Percentiles rank a stretch among this genome's conserved stretches.
Evolutionary conservation across 306 rosid genomes (phyloP).

Genomic region (peach (Prunus persica)): DNA sequence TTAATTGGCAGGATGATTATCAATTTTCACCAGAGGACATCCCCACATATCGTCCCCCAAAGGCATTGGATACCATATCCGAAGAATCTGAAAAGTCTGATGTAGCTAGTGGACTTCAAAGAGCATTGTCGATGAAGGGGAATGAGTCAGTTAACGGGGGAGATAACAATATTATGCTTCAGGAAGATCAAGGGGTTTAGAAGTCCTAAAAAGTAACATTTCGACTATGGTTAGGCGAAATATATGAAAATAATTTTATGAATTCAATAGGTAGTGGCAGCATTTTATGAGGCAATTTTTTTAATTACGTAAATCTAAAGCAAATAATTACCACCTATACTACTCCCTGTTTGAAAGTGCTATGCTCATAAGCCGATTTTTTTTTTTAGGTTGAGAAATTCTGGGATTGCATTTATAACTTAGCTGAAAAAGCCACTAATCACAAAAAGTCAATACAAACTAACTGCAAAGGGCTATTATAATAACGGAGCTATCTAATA

Average conservation of each 20-base stretch:
- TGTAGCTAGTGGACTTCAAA: not conserved
- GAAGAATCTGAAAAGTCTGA: not conserved
- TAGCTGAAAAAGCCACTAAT: accelerated
- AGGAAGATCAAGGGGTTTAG: not conserved
- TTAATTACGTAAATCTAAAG: too few species aligned
- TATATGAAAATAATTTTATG: not conserved
- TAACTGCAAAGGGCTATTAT: too few species aligned
- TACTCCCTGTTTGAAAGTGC: too few species aligned
- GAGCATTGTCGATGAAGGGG: not conserved
- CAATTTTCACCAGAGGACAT: not conserved
- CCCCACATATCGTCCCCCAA: not conserved
- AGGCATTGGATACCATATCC: not conserved
- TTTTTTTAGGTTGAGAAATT: too few species aligned
- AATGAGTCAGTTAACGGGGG: not conserved
- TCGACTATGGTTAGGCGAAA: not conserved
- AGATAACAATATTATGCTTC: not conserved
- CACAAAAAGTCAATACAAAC: too few species aligned
- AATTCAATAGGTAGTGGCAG: too few species aligned
- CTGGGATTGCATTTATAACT: too few species aligned
- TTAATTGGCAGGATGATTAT: not conserved
- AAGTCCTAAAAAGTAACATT: not conserved
- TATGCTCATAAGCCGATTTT: too few species aligned
- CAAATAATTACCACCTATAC: too few species aligned
- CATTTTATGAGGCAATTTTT: too few species aligned
- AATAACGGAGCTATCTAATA: too few species aligned